Percentiles rank a stretch among this genome's conserved stretches.
Conservation (phyloP, 2,329 filamentous ascomycete species). For the Metarhizium album region DNA sequence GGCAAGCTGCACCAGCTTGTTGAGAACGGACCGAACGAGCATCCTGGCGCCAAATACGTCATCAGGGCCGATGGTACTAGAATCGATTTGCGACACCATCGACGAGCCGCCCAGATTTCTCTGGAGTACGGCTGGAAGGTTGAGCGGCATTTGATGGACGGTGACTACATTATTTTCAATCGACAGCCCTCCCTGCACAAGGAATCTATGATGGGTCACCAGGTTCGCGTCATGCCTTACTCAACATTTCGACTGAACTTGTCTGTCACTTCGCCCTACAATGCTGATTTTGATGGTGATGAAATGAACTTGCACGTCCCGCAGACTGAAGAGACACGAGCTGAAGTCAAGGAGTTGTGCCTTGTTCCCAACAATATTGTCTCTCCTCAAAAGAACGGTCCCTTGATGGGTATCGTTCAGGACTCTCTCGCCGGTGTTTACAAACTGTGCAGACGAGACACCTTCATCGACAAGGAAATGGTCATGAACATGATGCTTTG, state of each 20-base stretch:
- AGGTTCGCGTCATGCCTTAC: slow-evolving; percentile 95
- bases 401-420: slow-evolving; percentile 98
- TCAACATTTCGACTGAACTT: slow-evolving; percentile 97
- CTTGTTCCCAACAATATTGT: slow-evolving; percentile 99
- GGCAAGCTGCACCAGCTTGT: slow-evolving; percentile 82
- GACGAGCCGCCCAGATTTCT: slow-evolving; percentile 73
- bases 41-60: slow-evolving; percentile 93
- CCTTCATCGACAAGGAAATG: slow-evolving; percentile 79
- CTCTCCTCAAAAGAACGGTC: slow-evolving; percentile 91
- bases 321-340: slow-evolving; percentile 91
- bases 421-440: slow-evolving; percentile 94
- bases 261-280: slow-evolving; percentile 97
- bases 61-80: slow-evolving; percentile 87
- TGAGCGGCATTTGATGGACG: slow-evolving; percentile 89
- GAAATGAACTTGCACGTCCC: slow-evolving; percentile 99
- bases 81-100: slow-evolving; percentile 90
- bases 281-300: slow-evolving; percentile 99
- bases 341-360: slow-evolving; percentile 87
- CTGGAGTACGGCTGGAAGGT: slow-evolving; percentile 98
- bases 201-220: slow-evolving; percentile 99
- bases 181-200: slow-evolving; percentile 98
- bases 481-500: slow-evolving; percentile 97
- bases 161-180: slow-evolving; percentile 99
- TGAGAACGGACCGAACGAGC: slow-evolving; percentile 85
- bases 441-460: slow-evolving; percentile 89